Conservation (phyloP, 352 stramenopile genomes). For the Pythium angustatum region DNA sequence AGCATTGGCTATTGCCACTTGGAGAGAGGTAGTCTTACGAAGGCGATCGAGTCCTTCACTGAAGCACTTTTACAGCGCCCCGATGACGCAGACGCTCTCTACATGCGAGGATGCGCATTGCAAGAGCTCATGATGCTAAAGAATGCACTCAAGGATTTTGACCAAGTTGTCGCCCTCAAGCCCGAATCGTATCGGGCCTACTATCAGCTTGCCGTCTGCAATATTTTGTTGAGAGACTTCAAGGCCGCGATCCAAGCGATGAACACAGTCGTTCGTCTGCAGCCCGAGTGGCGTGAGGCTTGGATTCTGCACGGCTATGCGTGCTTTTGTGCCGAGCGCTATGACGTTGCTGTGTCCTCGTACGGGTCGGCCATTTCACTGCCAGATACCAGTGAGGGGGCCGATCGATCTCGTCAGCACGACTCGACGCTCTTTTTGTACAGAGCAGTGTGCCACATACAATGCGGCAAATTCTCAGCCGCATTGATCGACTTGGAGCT, state of each 20-base stretch:
- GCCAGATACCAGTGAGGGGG: constrained; percentile 11
- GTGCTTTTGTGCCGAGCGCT: constrained; percentile 38
- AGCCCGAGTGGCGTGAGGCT: constrained; percentile 43
- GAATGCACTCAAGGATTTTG: constrained; percentile 47
- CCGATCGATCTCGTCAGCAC: constrained; percentile 19
- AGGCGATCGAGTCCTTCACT: constrained; percentile 49
- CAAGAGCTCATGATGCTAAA: constrained; percentile 52
- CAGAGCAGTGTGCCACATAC: constrained; percentile 38
- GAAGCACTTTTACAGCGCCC: constrained; percentile 35
- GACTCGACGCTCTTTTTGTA: constrained; percentile 43
- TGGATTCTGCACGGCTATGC: constrained; percentile 48
- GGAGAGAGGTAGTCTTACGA: constrained; percentile 35
- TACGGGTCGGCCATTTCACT: constrained; percentile 42
- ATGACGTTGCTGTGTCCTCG: constrained; percentile 33
- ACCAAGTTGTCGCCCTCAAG: constrained; percentile 25
- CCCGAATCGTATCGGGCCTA: constrained; percentile 30
- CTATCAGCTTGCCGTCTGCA: constrained; percentile 49
- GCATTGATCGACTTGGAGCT: constrained; percentile 43
- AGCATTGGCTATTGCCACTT: constrained; percentile 63
- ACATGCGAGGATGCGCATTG: constrained; percentile 50
- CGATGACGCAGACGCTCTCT: constrained; percentile 41
- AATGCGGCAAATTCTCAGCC: constrained; percentile 18
- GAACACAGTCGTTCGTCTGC: constrained; percentile 28
- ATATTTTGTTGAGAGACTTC: constrained; percentile 39
- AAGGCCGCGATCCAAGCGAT: constrained; percentile 33